Evolutionary conservation across 768 basidiomycete species (phyloP), one percentile per base, ranked within the genome.

Genomic region (Tricholoma furcatifolium): DNA sequence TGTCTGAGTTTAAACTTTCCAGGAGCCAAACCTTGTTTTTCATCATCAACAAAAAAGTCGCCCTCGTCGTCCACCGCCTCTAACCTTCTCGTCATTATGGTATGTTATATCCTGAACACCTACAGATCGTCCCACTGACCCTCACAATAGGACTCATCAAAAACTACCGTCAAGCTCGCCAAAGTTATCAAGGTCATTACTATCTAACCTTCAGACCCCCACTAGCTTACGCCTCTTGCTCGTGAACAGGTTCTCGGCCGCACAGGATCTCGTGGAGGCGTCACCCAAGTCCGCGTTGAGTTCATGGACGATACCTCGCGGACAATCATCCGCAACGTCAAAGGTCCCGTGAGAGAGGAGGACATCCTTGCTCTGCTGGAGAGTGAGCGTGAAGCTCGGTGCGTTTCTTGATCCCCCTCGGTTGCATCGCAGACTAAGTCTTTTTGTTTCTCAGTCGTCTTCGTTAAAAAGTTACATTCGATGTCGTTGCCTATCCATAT

Each of bases 351-450:
- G 55, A 79, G 92, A 58, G 89, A 93, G 74, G 84, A 94, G 72
- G 97, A 99, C 71, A 97, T 98, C 67, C 81, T 99, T 57, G 93
- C 95, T 62, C 79, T 99, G 60, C 79, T 98, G 67, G 97, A 99
- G 81, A 90, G 89, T 70, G 97, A 99, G 77, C 92, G 97, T 75
- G 97, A 99, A 80, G 97, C 97, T 65, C 92, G 97, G 97, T 97
- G 67, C 65, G 93, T 84, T 35, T 8, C 23, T 12, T 10, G 2
- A 9, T 34, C 11, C 21, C 6, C 49, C n/a, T 24, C 3, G 34
- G 4, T 36, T 24, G 14, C 39, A 17, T 21, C 14, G 7, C 23
- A 2, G 20, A 38, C 41, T 59, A 18, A 62, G 12, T 31, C 18
- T 42, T 10, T 30, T n/a, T n/a, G n/a, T 9, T 44, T 38, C 20